These are phyloP conservation scores for Paramecium caudatum DNA, from an alignment of 73 alveolate species.

Conservation along the genomic window DNA sequence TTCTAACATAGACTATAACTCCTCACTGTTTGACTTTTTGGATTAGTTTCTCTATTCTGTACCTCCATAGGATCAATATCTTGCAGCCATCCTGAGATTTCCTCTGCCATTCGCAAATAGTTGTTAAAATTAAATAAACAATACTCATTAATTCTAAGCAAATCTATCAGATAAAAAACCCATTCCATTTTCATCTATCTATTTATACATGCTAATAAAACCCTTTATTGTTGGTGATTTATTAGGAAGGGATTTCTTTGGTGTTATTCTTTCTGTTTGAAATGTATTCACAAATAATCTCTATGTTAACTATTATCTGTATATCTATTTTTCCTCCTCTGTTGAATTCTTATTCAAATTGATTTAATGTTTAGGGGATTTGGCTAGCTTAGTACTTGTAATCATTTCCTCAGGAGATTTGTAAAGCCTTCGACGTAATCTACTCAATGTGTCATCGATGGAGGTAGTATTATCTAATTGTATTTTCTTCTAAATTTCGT, in stretches of 20 bases:
- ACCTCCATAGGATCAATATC: not conserved
- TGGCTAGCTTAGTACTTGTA: not conserved
- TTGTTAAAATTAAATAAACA: too few relatives aligned
- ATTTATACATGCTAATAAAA: conserved; percentile 29
- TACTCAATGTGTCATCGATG: not conserved
- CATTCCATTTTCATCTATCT: not conserved
- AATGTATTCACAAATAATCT: conserved; percentile 22
- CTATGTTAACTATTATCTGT: conserved; percentile 3
- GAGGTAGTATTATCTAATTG: not conserved
- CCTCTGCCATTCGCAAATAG: conserved; percentile 38
- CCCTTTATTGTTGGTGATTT: conserved; percentile 1
- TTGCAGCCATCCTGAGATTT: conserved; percentile 46
- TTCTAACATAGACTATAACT: conserved; percentile 47
- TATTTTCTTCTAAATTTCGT: conserved; percentile 26
- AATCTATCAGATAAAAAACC: conserved; percentile 2
- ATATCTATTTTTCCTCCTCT: conserved; percentile 4
- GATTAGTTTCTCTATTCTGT: not conserved
- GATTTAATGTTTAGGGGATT: conserved; percentile 17
- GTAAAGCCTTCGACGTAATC: not conserved
- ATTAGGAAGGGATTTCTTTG: not conserved
- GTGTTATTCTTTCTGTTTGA: not conserved
- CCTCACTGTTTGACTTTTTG: not conserved
- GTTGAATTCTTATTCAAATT: not conserved
- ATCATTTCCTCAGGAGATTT: conserved; percentile 24
- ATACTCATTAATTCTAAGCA: too few relatives aligned